These are phyloP conservation scores for Halophytophthora batemanensis DNA, from an alignment of 352 stramenopile species.

Conservation along the genomic window DNA sequence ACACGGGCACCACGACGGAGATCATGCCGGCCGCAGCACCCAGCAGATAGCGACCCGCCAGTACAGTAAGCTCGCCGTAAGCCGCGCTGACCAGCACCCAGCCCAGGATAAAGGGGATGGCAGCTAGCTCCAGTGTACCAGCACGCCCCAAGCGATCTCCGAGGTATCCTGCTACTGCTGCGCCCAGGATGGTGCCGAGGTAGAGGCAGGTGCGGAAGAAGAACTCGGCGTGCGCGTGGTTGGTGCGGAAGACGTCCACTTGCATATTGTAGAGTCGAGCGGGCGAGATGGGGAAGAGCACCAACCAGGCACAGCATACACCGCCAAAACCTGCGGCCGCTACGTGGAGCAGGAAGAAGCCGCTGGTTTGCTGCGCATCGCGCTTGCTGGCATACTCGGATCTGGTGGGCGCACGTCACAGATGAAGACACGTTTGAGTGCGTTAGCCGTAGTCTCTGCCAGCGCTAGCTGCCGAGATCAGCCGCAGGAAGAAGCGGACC, in stretches of 20 bases:
- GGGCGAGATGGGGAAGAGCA: conserved; percentile 70
- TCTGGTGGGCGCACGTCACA: conserved; percentile 4
- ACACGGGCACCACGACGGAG: conserved; percentile 60
- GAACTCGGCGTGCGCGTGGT: conserved; percentile 64
- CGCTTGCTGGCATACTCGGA: conserved; percentile 29
- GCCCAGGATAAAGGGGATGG: conserved; percentile 69
- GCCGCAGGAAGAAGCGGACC: not conserved
- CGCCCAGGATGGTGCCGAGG: conserved; percentile 61
- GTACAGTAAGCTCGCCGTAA: conserved; percentile 62
- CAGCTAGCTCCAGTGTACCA: conserved; percentile 66
- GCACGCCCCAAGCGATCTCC: conserved; percentile 63
- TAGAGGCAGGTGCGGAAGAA: conserved; percentile 68
- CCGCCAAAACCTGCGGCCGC: conserved; percentile 40
- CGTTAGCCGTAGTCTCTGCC: conserved; percentile 5
- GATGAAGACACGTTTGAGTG: not conserved
- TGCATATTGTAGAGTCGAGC: conserved; percentile 81
- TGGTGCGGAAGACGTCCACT: conserved; percentile 76
- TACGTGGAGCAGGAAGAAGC: conserved; percentile 64
- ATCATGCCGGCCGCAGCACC: conserved; percentile 56
- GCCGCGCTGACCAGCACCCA: conserved; percentile 68
- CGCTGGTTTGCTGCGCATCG: conserved; percentile 32
- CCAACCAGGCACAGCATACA: conserved; percentile 50
- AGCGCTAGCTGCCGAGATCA: conserved; percentile 6
- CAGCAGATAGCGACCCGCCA: conserved; percentile 64
- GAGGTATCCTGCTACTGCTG: conserved; percentile 49